Evolutionary conservation across 2,329 filamentous ascomycete genomes (phyloP).

Genomic region (Aspergillus ochraceoroseus): DNA sequence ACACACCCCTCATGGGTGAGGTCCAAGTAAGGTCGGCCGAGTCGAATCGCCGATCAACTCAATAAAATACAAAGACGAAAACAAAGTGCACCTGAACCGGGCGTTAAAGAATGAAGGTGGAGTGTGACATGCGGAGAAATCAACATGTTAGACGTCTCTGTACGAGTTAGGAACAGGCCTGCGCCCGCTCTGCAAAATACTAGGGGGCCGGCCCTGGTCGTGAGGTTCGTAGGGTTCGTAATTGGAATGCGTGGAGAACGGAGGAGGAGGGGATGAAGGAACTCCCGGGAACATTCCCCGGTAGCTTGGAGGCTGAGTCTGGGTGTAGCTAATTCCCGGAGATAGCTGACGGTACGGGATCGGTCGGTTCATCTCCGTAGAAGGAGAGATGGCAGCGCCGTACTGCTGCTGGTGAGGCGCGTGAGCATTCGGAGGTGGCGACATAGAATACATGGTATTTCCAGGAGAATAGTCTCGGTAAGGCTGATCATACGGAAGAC

Average conservation of each 20-base stretch:
- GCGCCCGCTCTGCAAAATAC: constrained; percentile 39
- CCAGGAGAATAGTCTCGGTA: constrained; percentile 21
- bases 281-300: constrained; percentile 23
- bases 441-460: constrained; percentile 15
- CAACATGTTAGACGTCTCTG: constrained; percentile 34
- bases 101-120: neutral
- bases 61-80: too few species aligned
- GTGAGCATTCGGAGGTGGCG: constrained; percentile 22
- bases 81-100: too few species aligned
- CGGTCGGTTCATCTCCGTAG: constrained; percentile 16
- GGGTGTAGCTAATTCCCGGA: constrained; percentile 17
- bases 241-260: constrained; percentile 23
- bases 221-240: constrained; percentile 19
- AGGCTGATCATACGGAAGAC: constrained; percentile 26
- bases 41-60: too few species aligned
- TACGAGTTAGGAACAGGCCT: constrained; percentile 35
- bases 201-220: constrained; percentile 36
- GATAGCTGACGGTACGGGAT: constrained; percentile 23
- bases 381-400: constrained; percentile 22
- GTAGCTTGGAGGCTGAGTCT: constrained; percentile 15
- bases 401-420: constrained; percentile 21
- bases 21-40: neutral
- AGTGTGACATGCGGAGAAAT: too few species aligned
- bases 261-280: constrained; percentile 31
- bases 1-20: too few species aligned